Base-by-base conservation (phyloP, 2,329 filamentous ascomycete genomes). In the Zymoseptoria crescenta region DNA sequence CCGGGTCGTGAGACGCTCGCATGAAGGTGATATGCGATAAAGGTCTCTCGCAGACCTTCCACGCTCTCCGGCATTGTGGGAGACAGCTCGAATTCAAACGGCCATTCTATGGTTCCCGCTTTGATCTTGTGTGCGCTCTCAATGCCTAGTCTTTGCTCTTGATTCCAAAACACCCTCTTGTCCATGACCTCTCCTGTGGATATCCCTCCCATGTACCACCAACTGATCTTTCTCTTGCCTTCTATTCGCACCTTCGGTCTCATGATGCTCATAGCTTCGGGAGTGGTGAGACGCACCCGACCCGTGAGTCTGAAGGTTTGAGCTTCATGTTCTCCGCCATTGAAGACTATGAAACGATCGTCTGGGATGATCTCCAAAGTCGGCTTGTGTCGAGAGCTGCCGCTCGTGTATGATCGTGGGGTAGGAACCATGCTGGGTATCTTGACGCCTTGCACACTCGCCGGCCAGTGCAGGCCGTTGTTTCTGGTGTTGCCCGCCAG, bases 21-120 rank as follows among this genome's bases (percentile, higher is more conserved):
- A 75, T 96, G 96, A 69, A 99, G 80, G 65, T 88, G 87, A 76
- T 97, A 99, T 53, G 90, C 88, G 61, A 97, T 86, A 75, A 88
- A 93, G 16, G 89, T 92, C 67, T 95, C 89, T 58, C 83, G 81
- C 58, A 97, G 79, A 3, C 94, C 94, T 75, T 97, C 94, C 49
- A 99, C 84, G 70, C 91, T 96, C 80, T 97, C 94, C 19, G 90
- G 83, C 70, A 83, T 73, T 30, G 72, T 70, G 9, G 72, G 73
- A 10, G 75, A 73, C 65, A 80, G 72, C 60, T 73, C 74, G 67
- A 80, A 80, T 62, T 75, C 75, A 65, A 80, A 80, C 29, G 76
- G 74, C 77, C 77, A 80, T 67, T 79, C 78, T 64, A 80, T 77
- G 56, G 72, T 66, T 28, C 78, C 78, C 4, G 77, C 74, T 64